Conservation (phyloP, 176 grass and related monocot species). For the Tillandsia fasciculata region DNA sequence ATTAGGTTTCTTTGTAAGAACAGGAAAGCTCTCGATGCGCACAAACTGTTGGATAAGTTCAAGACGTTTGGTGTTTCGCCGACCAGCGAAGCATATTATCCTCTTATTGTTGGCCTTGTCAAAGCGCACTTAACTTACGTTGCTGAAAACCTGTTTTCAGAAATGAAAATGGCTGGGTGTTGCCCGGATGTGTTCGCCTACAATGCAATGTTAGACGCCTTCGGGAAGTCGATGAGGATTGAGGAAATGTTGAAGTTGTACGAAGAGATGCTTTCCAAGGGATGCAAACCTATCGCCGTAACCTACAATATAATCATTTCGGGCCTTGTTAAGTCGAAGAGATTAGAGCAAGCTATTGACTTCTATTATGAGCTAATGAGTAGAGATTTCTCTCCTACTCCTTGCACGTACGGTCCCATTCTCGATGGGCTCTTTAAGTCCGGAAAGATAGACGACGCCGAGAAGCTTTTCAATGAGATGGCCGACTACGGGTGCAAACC, state of each 20-base stretch:
- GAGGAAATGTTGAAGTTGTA: constrained; percentile 76
- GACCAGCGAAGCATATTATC: constrained; percentile 58
- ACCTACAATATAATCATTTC: constrained; percentile 95
- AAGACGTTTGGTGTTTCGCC: constrained; percentile 44
- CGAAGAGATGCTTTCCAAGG: constrained; percentile 55
- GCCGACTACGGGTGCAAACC: constrained; percentile 60
- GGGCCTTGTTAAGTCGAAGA: constrained; percentile 64
- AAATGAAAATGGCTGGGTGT: constrained; percentile 65
- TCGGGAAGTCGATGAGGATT: constrained; percentile 63
- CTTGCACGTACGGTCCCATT: constrained; percentile 87
- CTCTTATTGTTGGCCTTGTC: constrained; percentile 67
- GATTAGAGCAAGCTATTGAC: constrained; percentile 56
- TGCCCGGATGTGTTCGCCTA: constrained; percentile 72
- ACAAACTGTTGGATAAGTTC: constrained; percentile 55
- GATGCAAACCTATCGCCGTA: constrained; percentile 57
- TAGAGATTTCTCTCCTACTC: constrained; percentile 54
- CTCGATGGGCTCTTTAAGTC: constrained; percentile 75
- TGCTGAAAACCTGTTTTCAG: constrained; percentile 45
- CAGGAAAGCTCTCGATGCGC: constrained; percentile 49
- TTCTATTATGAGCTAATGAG: constrained; percentile 63
- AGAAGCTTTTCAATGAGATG: constrained; percentile 72
- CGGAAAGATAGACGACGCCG: constrained; percentile 57
- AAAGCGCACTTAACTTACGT: constrained; percentile 45
- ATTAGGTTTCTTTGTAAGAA: constrained; percentile 77
- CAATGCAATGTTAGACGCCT: constrained; percentile 70